Evolutionary conservation across 148 eudicot genomes (phyloP).

Genomic region (Chenopodium formosanum): DNA sequence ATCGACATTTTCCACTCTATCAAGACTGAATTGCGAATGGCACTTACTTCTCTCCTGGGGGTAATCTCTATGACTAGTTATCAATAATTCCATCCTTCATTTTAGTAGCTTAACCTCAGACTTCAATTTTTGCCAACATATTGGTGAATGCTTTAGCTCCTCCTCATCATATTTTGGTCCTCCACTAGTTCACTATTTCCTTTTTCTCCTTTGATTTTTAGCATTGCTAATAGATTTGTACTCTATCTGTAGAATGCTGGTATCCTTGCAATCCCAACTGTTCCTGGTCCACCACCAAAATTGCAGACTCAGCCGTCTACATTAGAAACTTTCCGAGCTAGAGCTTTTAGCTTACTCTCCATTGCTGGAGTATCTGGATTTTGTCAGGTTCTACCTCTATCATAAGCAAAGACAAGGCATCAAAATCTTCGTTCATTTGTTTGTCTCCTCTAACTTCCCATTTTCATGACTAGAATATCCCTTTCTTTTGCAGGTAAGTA

Average conservation of each 20-base stretch:
- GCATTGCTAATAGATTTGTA: neutral
- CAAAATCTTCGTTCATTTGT: neutral
- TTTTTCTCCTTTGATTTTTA: neutral
- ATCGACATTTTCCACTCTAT: slow-evolving; percentile 44
- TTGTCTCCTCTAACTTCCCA: neutral
- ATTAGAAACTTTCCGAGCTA: slow-evolving; percentile 60
- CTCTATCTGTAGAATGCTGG: slow-evolving; percentile 49
- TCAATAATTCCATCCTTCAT: neutral
- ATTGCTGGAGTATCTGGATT: slow-evolving; percentile 83
- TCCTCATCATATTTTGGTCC: too few relatives aligned
- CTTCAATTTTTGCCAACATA: neutral
- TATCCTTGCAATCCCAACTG: slow-evolving; percentile 76
- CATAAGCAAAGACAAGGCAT: neutral
- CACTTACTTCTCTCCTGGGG: slow-evolving; percentile 70
- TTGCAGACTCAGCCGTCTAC: slow-evolving; percentile 56
- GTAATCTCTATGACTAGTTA: slow-evolving; percentile 33
- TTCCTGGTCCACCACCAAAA: slow-evolving; percentile 88
- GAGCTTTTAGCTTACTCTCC: slow-evolving; percentile 83
- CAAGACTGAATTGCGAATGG: slow-evolving; percentile 61
- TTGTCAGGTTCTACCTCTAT: slow-evolving; percentile 66
- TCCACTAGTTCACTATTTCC: neutral
- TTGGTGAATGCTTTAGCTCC: neutral
- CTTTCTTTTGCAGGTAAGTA: slow-evolving; percentile 54
- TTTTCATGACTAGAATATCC: neutral
- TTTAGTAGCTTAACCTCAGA: neutral